These are phyloP conservation scores for Microthlaspi erraticum DNA, from an alignment of 345 rosid genomes.

Conservation along the genomic window DNA sequence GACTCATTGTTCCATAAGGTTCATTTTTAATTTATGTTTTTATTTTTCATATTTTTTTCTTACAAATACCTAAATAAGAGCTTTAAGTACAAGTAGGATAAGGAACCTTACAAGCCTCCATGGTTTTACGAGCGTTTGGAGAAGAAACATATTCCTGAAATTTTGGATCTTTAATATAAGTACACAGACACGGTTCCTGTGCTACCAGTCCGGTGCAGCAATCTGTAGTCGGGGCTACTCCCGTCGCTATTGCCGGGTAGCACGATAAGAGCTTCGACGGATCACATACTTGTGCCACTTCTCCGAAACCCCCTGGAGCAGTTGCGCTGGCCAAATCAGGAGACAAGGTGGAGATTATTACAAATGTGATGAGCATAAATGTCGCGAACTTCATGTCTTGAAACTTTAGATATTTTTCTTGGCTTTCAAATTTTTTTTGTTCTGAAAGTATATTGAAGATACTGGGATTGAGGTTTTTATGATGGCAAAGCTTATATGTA, in stretches of 20 bases:
- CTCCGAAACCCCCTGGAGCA: neutral
- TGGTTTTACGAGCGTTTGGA: slow-evolving; percentile 42
- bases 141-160: slow-evolving; percentile 28
- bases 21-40: neutral
- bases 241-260: slow-evolving; percentile 5
- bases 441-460: neutral
- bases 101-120: neutral
- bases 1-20: neutral
- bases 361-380: slow-evolving; percentile 2
- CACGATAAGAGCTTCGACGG: slow-evolving; percentile 37
- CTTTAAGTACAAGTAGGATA: slow-evolving; percentile 24
- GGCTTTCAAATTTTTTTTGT: neutral
- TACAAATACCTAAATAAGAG: neutral
- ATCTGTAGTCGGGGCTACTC: neutral
- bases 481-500: neutral
- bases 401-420: neutral
- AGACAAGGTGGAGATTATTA: slow-evolving; percentile 3
- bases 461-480: neutral
- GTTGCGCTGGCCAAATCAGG: neutral
- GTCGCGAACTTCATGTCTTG: slow-evolving; percentile 16
- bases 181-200: slow-evolving; percentile 45
- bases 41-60: neutral
- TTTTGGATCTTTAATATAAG: slow-evolving; percentile 35
- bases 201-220: slow-evolving; percentile 40
- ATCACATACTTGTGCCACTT: slow-evolving; percentile 20